phyloP scores from a whole-genome alignment of 768 basidiomycete species.

The Suillus decipiens region DNA sequence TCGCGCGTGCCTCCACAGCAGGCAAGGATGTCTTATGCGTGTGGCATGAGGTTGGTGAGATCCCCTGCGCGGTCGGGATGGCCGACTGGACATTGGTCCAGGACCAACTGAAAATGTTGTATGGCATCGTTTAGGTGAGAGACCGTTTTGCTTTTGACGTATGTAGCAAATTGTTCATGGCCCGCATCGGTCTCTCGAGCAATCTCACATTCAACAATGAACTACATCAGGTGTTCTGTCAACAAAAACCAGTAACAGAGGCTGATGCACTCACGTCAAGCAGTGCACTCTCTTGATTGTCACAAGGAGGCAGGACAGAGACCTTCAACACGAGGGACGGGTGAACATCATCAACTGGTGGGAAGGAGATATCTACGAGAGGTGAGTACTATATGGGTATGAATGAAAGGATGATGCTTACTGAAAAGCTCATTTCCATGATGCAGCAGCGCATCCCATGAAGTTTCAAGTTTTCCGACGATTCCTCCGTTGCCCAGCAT shows the following conservation, averaged over 20 bases:
- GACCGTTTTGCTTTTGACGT: neutral
- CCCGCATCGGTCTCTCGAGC: neutral
- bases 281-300: neutral
- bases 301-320: no score
- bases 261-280: neutral
- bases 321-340: no score
- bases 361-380: no score
- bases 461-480: no score
- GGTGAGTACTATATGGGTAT: no score
- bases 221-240: neutral
- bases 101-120: neutral
- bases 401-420: no score
- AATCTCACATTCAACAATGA: neutral
- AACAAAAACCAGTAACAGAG: neutral
- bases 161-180: neutral
- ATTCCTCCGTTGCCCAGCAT: no score
- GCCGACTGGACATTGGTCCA: constrained; percentile 10
- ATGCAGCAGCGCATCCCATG: no score
- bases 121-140: neutral
- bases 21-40: constrained; percentile 43
- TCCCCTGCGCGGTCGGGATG: constrained; percentile 9
- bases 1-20: constrained; percentile 25
- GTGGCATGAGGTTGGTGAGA: constrained; percentile 43
- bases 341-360: no score
- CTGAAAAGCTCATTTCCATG: no score